Evolutionary conservation across 148 eudicot genomes (phyloP).

Genomic region (Nyssa sinensis): DNA sequence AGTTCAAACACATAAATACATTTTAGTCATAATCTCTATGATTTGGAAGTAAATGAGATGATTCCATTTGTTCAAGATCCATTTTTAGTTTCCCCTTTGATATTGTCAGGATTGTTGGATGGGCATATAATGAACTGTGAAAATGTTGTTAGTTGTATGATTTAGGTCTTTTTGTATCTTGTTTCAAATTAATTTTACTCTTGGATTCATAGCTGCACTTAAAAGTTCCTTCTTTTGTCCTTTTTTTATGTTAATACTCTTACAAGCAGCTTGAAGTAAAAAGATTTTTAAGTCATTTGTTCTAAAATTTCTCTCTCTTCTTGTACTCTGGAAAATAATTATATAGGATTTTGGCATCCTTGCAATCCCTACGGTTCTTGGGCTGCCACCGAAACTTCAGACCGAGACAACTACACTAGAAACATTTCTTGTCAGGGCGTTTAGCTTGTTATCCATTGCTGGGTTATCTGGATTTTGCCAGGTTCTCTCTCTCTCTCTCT

Average conservation of each 20-base stretch:
- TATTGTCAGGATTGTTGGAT: neutral
- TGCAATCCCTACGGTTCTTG: constrained; percentile 84
- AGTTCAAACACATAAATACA: too few species aligned
- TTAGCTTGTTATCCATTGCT: constrained; percentile 76
- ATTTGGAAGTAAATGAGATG: neutral
- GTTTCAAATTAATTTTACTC: neutral
- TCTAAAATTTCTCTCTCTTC: neutral
- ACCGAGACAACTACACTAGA: constrained; percentile 60
- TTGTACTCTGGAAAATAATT: neutral
- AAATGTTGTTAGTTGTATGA: neutral
- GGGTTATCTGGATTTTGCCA: constrained; percentile 92
- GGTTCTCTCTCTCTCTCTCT: constrained; percentile 43
- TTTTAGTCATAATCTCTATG: neutral
- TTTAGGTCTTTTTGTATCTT: neutral
- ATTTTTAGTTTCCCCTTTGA: neutral
- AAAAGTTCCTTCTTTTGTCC: neutral
- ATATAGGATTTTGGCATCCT: constrained; percentile 63
- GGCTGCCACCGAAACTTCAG: constrained; percentile 78
- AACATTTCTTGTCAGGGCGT: constrained; percentile 68
- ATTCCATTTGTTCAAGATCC: neutral
- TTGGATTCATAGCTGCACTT: neutral
- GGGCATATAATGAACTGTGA: neutral
- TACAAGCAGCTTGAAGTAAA: neutral
- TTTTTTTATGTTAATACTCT: neutral
- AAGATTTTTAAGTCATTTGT: neutral